Evolutionary conservation across 768 basidiomycete genomes (phyloP), one percentile per base, ranked within the genome.

Genomic region (Lactarius psammicola): DNA sequence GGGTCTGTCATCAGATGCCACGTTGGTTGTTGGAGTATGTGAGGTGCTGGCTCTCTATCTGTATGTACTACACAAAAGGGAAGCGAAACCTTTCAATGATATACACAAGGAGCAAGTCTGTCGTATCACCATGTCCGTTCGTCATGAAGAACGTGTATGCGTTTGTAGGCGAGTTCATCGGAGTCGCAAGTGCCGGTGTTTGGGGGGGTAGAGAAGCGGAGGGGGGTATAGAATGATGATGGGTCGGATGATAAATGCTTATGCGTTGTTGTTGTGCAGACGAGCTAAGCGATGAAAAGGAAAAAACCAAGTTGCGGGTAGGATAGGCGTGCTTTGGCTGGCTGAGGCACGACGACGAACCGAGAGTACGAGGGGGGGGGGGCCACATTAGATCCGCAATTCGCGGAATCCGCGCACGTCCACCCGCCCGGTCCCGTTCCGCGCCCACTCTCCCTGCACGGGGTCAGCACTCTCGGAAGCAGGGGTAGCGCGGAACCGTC

Each of bases 351-450:
- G 36, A 38, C 36, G 36, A 17, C 36, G 36, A 40, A 18, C 40
- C 40, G 34, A 38, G 26, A 34, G n/a, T 23, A 33, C n/a, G n/a
- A n/a, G n/a, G n/a, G n/a, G n/a, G 20, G 23, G 17, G 7, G 38
- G 9, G 26, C 30, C 33, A 11, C 46, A n/a, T 60, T 65, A 85
- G 67, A 91, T 91, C 82, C 83, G 88, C 75, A 91, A 74, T 77
- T 91, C 90, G 70, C 88, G 78, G 75, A 91, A 91, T 60, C 89
- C 89, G 60, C 89, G 80, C 60, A 91, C 88, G 74, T 91, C 89
- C 65, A 91, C 74, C 71, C 89, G 78, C 59, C 89, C 89, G 36
- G 84, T 82, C 68, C 89, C 89, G 75, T 88, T 91, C 74, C 76
- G 80, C 71, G 76, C 78, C 89, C 89, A 90, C 72, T 82, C 84